phyloP scores from a whole-genome alignment of 495 filamentous ascomycete species.

The Daldinia bambusicola region DNA sequence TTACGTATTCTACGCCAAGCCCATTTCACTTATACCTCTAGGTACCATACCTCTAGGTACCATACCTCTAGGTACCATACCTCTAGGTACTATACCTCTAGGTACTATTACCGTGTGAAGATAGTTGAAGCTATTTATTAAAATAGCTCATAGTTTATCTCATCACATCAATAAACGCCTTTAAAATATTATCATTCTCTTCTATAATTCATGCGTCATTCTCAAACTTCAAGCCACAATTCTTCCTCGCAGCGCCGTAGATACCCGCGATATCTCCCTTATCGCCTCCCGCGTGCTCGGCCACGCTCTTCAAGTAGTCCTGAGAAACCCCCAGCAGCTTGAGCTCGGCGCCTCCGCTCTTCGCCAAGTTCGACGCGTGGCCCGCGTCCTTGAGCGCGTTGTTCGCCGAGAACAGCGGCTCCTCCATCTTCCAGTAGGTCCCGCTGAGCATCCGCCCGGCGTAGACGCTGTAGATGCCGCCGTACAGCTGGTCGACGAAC shows the following conservation, averaged over 20 bases:
- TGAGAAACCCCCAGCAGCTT: conserved; percentile 73
- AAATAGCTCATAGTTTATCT: conserved; percentile 12
- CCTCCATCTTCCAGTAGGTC: conserved; percentile 69
- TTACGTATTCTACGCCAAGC: too few relatives aligned
- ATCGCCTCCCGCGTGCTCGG: conserved; percentile 69
- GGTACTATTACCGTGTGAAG: too few relatives aligned
- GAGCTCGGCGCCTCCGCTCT: conserved; percentile 69
- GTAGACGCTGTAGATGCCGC: conserved; percentile 75
- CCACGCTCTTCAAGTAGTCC: conserved; percentile 68
- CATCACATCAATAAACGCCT: too few relatives aligned
- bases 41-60: too few relatives aligned
- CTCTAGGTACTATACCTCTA: too few relatives aligned
- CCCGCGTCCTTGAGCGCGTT: conserved; percentile 85
- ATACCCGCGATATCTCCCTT: conserved; percentile 86
- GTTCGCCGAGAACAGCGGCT: conserved; percentile 88
- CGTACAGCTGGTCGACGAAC: conserved; percentile 73
- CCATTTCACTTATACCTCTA: too few relatives aligned
- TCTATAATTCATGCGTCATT: conserved; percentile 50
- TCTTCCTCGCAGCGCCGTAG: conserved; percentile 78
- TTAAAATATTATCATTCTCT: background rate
- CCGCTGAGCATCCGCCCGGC: conserved; percentile 76
- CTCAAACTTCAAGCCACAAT: conserved; percentile 76
- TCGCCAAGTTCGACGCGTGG: conserved; percentile 76
- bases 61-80: too few relatives aligned
- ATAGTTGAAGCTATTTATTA: too few relatives aligned